Base-by-base conservation (phyloP, 805 yeast species). In the Sugiyamaella lignohabitans region DNA sequence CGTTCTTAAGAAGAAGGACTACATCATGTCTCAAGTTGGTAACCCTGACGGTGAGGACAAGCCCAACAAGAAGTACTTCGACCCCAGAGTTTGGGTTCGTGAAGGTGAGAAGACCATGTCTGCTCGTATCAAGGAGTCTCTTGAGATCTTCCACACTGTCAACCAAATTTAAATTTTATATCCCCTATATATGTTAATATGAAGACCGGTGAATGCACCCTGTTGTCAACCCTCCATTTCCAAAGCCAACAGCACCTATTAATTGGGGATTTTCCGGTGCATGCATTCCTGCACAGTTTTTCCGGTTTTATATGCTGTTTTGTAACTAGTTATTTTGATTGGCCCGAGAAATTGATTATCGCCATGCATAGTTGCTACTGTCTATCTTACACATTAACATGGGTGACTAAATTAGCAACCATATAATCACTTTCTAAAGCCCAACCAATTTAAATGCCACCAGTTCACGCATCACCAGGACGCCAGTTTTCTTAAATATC, bases 81-180 rank as follows among this genome's bases (percentile, higher is more conserved):
- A 93, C 77, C 98, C 98, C 76, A 91, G 98, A 83, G 98, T 89
- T 73, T 93, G 98, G 98, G 97, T 93, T 59, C 89, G 98, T 81
- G 98, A 91, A 77, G 98, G 98, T 80, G 98, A 93, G 80, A 88
- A 88, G 88, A 88, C 97, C 67, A 91, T 93, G 97, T 59, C 81
- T 59, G 73, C 70, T 59, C 87, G 97, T 82, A 77, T 93, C 65
- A 59, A 84, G 53, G 83, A 80, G 70, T 94, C 95, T 64, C 77
- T 93, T 69, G 75, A 71, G 44, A 75, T 86, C 67, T 93, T 93
- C 95, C 88, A 64, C 65, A 55, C 69, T 46, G 58, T 52, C 42
- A 57, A 58, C 60, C 52, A 49, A 37, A 40, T 61, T 38, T 60
- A 61, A 54, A 49, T 47, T 19, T 36, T 18, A 14, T 16, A 10